These are phyloP conservation scores for Breynia disticha DNA, from an alignment of 441 rosid species.

Conservation along the genomic window DNA sequence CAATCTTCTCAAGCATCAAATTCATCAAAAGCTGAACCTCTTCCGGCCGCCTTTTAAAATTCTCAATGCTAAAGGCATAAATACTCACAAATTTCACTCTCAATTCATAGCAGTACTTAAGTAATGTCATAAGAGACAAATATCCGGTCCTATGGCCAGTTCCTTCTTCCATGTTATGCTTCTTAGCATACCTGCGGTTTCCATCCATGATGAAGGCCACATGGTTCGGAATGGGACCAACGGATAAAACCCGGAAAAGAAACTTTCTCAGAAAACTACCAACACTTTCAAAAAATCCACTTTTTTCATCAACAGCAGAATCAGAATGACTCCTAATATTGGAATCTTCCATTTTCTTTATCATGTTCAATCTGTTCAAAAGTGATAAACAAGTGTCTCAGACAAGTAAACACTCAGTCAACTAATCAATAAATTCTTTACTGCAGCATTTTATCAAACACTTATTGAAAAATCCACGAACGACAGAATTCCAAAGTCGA, in stretches of 20 bases:
- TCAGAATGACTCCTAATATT: background rate
- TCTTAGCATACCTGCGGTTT: conserved; percentile 68
- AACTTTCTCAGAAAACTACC: conserved; percentile 33
- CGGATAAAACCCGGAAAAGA: conserved; percentile 35
- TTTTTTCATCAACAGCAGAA: conserved; percentile 3
- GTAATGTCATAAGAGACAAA: conserved; percentile 41
- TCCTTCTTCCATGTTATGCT: conserved; percentile 35
- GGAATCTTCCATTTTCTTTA: conserved; percentile 10
- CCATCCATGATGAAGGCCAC: conserved; percentile 93
- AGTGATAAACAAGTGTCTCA: too few species aligned
- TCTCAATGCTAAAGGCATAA: conserved; percentile 60
- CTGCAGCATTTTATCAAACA: too few species aligned
- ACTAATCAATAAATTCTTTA: background rate
- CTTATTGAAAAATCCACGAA: too few species aligned
- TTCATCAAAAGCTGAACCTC: too few species aligned
- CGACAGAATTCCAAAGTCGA: too few species aligned
- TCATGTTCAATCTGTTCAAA: too few species aligned
- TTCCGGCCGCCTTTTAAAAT: too few species aligned
- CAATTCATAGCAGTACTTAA: conserved; percentile 59
- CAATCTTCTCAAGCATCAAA: too few species aligned
- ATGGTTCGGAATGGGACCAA: conserved; percentile 58
- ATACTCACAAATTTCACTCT: conserved; percentile 55
- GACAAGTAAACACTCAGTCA: too few species aligned
- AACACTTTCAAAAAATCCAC: conserved; percentile 21
- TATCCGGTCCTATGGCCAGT: conserved; percentile 70